Evolutionary conservation across 1,284 basidiomycete species (phyloP).

Genomic region (Fistulinella staudtii): DNA sequence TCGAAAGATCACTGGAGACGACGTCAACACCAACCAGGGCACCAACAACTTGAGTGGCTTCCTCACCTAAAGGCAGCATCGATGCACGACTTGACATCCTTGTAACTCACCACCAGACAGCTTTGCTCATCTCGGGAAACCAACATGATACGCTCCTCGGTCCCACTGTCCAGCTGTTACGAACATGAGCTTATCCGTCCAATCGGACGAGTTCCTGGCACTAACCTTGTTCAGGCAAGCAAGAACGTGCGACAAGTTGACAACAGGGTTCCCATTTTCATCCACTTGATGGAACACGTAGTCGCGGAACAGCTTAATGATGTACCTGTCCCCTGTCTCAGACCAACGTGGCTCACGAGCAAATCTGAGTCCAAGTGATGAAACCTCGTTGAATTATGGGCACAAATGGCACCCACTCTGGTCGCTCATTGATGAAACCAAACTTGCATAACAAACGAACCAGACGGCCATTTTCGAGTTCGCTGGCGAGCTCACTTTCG

Average conservation of each 20-base stretch:
- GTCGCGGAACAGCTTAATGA: conserved; percentile 97
- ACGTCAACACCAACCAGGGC: not conserved
- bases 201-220: conserved; percentile 1
- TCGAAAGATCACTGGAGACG: conserved; percentile 27
- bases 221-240: conserved; percentile 85
- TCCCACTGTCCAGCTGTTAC: conserved; percentile 81
- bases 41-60: not conserved
- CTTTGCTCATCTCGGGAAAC: conserved; percentile 93
- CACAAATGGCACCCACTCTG: conserved; percentile 64
- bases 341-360: conserved; percentile 95
- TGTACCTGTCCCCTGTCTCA: conserved; percentile 96
- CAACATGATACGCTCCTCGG: conserved; percentile 93
- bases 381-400: not conserved
- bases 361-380: conserved; percentile 58
- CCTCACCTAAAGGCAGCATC: conserved; percentile 68
- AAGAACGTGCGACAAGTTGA: conserved; percentile 90
- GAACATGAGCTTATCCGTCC: conserved; percentile 1
- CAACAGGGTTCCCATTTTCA: conserved; percentile 83
- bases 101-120: conserved; percentile 93
- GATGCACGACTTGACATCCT: conserved; percentile 85
- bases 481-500: conserved; percentile 81
- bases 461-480: conserved; percentile 96
- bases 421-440: conserved; percentile 97
- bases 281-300: conserved; percentile 98
- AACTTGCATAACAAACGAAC: conserved; percentile 92